Evolutionary conservation across 176 grass and related monocot species (phyloP).

Genomic region (Oryza meyeriana): DNA sequence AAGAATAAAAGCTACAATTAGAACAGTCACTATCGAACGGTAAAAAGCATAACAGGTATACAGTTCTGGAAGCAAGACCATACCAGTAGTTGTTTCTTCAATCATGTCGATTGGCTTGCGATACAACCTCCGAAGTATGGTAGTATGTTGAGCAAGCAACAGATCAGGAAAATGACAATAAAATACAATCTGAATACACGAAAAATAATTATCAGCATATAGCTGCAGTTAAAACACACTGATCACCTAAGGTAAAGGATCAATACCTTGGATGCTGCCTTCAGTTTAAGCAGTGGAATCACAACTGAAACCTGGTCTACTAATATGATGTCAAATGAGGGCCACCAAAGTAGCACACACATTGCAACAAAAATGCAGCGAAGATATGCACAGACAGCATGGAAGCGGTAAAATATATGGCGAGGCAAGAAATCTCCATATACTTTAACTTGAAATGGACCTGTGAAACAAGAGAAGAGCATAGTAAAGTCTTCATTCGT

Average conservation of each 20-base stretch:
- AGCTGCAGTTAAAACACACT: background rate
- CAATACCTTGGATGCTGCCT: slow-evolving; percentile 62
- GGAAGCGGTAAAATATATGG: slow-evolving; percentile 85
- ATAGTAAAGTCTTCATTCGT: background rate
- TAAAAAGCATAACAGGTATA: slow-evolving; percentile 2
- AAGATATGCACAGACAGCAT: slow-evolving; percentile 88
- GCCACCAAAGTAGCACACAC: slow-evolving; percentile 77
- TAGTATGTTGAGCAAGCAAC: slow-evolving; percentile 88
- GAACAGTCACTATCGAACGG: background rate
- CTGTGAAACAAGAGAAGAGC: slow-evolving; percentile 32
- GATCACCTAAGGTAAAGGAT: slow-evolving; percentile 14
- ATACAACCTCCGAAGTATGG: slow-evolving; percentile 75
- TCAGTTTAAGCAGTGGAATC: slow-evolving; percentile 81
- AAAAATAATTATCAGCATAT: slow-evolving; percentile 23
- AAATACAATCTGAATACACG: slow-evolving; percentile 61
- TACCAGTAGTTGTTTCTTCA: slow-evolving; percentile 90
- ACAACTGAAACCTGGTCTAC: slow-evolving; percentile 90
- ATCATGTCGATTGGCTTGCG: slow-evolving; percentile 91
- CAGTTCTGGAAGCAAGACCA: slow-evolving; percentile 9
- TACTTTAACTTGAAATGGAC: slow-evolving; percentile 73
- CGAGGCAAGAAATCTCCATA: slow-evolving; percentile 91
- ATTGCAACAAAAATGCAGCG: slow-evolving; percentile 90
- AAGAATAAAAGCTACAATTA: slow-evolving; percentile 8
- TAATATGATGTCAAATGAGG: slow-evolving; percentile 76
- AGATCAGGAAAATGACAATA: slow-evolving; percentile 97